Evolutionary conservation across 2,329 filamentous ascomycete species (phyloP), one percentile per base, ranked within the genome.

Genomic region (Periconia digitata): DNA sequence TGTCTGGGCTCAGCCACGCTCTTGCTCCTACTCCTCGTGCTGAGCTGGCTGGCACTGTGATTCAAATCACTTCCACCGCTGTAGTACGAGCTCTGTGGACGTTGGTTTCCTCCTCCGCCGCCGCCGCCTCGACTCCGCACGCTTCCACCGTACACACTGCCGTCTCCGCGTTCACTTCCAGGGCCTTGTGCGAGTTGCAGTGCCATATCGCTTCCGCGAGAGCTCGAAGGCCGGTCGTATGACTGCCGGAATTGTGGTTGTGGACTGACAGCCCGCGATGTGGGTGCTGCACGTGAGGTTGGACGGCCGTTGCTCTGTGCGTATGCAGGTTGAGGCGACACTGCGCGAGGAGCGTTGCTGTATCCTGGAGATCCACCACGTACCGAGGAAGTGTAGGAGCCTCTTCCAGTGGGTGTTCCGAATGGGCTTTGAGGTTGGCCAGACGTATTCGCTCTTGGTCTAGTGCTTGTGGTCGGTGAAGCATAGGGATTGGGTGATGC

Each of bases 1-100:
- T 92, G 88, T 59, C 89, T 80, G n/a, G 85, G 84, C 62, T 94
- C 88, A n/a, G 88, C 90, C 50, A 94, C 80, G 63, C 91, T 96
- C 78, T 92, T 90, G 71, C 91, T 96, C 56, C 83, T 71, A n/a
- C 76, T 78, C 36, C 61, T 55, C 68, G 74, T 17, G 75, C 70
- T 69, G 73, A 61, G 49, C 66, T 51, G 72, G 58, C 46, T 69
- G 21, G 54, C 58, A 20, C 47, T 60, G 44, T 56, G 62, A 42
- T 51, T 62, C 23, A 61, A 54, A 40, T 57, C 71, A 53, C 60
- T 67, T 38, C 53, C 54, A 16, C 59, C 55, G 38, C 64, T 65
- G 47, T 76, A 76, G 60, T 76, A 76, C 22, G 69, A 68, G 55
- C 74, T 77, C 43, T 72, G 70, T 1, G 76, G 76, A 38, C 76